Base-by-base conservation (phyloP, 805 yeast species). In the Spathaspora arborariae region DNA sequence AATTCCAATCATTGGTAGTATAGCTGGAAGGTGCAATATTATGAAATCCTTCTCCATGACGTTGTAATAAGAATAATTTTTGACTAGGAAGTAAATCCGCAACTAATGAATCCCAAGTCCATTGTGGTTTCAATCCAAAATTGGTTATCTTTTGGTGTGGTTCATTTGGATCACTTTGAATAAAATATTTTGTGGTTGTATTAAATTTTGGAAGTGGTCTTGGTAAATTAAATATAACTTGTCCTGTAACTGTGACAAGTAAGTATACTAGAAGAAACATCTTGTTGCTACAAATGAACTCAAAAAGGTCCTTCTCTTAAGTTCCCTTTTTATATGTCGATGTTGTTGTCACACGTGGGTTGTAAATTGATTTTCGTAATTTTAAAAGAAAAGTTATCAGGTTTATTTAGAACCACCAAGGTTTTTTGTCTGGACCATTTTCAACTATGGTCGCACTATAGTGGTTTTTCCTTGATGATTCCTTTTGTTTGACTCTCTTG, bases 21-120 rank as follows among this genome's bases (percentile, higher is more conserved):
- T 54, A 61, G 15, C 45, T 16, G 4, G 19, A 7, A 2, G 57
- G 57, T 1, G 62, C 68, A 30, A 21, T 26, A 44, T 65, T 65
- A 46, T 66, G 72, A 45, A 48, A 61, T 8, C 67, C 70, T 52
- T 65, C 65, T 9, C 68, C 68, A 47, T 66, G 72, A 45, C 72
- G 52, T 33, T 60, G 66, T 7, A 66, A 43, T 36, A 61, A 64
- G 16, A 66, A 48, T 26, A 66, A 47, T 45, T 64, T 65, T 10
- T 41, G 39, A 2, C 20, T 36, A 30, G 48, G 50, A 8, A 42
- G 39, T 9, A 44, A 33, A 10, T 38, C 46, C 9, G 61, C 40
- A 6, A 52, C 20, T 2, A 66, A 53, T 26, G 58, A 51, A 6
- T 42, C 24, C 71, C 71, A 66, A 1, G 57, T 45, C 5, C 45